Conservation (phyloP, 352 stramenopile genomes). For the Phytophthora crassamura region DNA sequence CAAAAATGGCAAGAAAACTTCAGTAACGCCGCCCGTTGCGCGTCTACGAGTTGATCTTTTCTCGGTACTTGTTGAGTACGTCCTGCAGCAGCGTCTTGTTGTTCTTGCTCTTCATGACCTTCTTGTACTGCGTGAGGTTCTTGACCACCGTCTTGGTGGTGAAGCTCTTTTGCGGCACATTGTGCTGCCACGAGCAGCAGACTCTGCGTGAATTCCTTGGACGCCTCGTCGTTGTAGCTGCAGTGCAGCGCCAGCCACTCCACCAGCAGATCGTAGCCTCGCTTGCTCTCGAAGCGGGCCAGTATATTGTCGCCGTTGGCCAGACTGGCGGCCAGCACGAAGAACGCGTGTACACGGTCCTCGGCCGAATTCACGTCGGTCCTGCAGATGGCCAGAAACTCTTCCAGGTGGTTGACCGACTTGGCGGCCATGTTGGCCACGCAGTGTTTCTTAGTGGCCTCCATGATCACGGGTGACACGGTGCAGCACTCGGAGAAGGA, state of each 20-base stretch:
- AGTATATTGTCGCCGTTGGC: slow-evolving; percentile 32
- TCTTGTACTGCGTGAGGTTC: slow-evolving; percentile 32
- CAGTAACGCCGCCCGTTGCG: too few species aligned
- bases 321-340: slow-evolving; percentile 65
- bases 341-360: slow-evolving; percentile 66
- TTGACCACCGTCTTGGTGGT: slow-evolving; percentile 55
- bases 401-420: slow-evolving; percentile 43
- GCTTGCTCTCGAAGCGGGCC: slow-evolving; percentile 59
- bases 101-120: slow-evolving; percentile 38
- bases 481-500: slow-evolving; percentile 36
- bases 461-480: slow-evolving; percentile 51
- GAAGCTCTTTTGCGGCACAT: slow-evolving; percentile 55
- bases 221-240: slow-evolving; percentile 57
- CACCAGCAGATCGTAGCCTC: slow-evolving; percentile 65
- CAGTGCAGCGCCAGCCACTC: slow-evolving; percentile 66
- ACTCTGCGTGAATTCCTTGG: slow-evolving; percentile 49
- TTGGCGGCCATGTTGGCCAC: slow-evolving; percentile 41
- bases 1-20: too few species aligned
- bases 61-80: slow-evolving; percentile 45
- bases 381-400: slow-evolving; percentile 45
- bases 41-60: slow-evolving; percentile 38
- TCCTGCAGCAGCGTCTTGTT: slow-evolving; percentile 61
- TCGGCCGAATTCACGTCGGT: slow-evolving; percentile 51
- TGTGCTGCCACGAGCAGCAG: slow-evolving; percentile 56
- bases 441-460: slow-evolving; percentile 51